Base-by-base conservation (phyloP, 2,329 filamentous ascomycete genomes). In the Falciphora oryzae region DNA sequence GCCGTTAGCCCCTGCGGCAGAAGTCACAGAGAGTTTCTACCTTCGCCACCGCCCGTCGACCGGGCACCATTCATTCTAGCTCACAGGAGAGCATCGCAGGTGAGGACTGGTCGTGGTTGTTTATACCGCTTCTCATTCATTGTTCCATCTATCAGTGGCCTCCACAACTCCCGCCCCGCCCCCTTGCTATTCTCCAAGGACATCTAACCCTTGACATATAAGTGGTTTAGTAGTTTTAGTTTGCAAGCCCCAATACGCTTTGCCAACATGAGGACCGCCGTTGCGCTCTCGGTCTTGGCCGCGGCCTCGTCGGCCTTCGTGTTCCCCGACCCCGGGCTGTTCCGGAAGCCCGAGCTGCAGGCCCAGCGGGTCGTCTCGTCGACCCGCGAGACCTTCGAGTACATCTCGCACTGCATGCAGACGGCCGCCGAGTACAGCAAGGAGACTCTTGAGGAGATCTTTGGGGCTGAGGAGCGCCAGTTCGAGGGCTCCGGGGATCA, bases 251-350 rank as follows among this genome's bases (percentile, higher is more conserved):
- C 18, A 5, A 50, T 6, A 50, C 18, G 18, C 22, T 50, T 18
- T 11, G 6, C 22, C 18, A 50, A 22, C 18, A 63, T 63, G 61
- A 63, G 29, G 28, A 57, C 18, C 29, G 50, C 53, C 27, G 28
- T 27, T 25, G 28, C 56, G 13, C 3, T 63, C 13, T 53, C 50
- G 44, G 31, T 27, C 27, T n/a, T 71, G 27, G 69, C 67, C 10
- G 68, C 66, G 22, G 64, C 66, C 27, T 70, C 69, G 38, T 62
- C 65, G 29, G 70, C 70, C 35, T 67, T 71, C 27, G 69, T 69
- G 62, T 38, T 71, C 44, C 70, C 70, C 2, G 67, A 70, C 63
- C 28, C 65, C 11, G 50, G 64, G 44, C 35, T 67, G 7, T 59
- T 68, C 57, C 57, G 61, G 62, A 59, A 71, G 65, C 67, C 70